Conservation (phyloP, 176 grass and related monocot species). For the Oryza meyeriana region DNA sequence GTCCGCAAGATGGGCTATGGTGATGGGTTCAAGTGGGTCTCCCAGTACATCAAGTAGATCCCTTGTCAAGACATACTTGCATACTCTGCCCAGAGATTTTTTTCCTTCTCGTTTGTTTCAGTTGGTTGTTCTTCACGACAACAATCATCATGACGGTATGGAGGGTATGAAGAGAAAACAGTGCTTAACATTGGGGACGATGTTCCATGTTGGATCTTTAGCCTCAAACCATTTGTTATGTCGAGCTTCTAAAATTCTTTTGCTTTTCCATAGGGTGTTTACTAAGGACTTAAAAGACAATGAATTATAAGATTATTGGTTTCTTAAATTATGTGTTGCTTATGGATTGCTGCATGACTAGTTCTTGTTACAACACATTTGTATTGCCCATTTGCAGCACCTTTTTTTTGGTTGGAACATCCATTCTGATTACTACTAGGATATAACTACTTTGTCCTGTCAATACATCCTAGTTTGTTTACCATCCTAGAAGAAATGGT, state of each 20-base stretch:
- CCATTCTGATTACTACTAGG: too few relatives aligned
- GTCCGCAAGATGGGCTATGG: slow-evolving; percentile 87
- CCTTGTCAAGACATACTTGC: neutral
- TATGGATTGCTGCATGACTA: neutral
- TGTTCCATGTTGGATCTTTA: slow-evolving; percentile 38
- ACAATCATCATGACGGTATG: slow-evolving; percentile 33
- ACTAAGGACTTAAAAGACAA: slow-evolving; percentile 28
- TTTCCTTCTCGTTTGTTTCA: slow-evolving; percentile 45
- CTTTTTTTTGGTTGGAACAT: neutral
- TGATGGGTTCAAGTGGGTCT: slow-evolving; percentile 71
- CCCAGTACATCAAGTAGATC: slow-evolving; percentile 81
- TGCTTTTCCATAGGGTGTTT: slow-evolving; percentile 48
- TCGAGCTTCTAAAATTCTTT: slow-evolving; percentile 43
- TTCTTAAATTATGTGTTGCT: slow-evolving; percentile 32
- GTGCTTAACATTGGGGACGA: slow-evolving; percentile 27
- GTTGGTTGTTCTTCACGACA: slow-evolving; percentile 30
- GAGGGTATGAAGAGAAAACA: slow-evolving; percentile 41
- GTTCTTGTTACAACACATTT: neutral
- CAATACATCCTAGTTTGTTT: neutral
- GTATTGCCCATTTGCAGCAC: neutral
- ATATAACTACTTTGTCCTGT: neutral
- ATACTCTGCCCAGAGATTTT: slow-evolving; percentile 30
- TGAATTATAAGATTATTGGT: slow-evolving; percentile 48
- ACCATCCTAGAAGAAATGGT: neutral
- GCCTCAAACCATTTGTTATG: slow-evolving; percentile 42